Evolutionary conservation across 164 flowering plant genomes (phyloP).

Genomic region (Aristolochia contorta): DNA sequence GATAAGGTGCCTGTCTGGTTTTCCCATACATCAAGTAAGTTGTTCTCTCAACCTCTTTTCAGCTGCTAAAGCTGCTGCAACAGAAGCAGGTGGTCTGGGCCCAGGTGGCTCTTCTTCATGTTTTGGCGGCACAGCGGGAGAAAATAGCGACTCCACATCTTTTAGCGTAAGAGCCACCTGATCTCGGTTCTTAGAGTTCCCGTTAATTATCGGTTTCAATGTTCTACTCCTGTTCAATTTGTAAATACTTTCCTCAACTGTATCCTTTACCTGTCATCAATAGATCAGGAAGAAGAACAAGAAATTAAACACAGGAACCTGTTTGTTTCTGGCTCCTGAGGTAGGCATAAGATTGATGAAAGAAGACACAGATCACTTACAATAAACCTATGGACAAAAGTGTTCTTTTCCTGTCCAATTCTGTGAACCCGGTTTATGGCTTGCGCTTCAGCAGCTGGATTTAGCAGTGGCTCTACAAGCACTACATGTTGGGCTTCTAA

Average conservation of each 20-base stretch:
- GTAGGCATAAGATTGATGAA: neutral
- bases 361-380: conserved; percentile 31
- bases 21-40: too few species aligned
- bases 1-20: too few species aligned
- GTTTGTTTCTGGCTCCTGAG: neutral
- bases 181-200: conserved; percentile 70
- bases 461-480: conserved; percentile 87
- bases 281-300: conserved; percentile 3
- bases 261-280: conserved; percentile 54
- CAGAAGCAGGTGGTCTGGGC: conserved; percentile 62
- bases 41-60: conserved; percentile 45
- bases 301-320: neutral
- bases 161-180: conserved; percentile 67
- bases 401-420: conserved; percentile 67
- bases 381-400: conserved; percentile 84
- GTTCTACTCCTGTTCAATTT: conserved; percentile 62
- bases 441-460: conserved; percentile 97
- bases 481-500: conserved; percentile 94
- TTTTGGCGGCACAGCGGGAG: conserved; percentile 18
- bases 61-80: conserved; percentile 88
- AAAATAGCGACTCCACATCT: conserved; percentile 74
- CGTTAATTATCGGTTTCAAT: conserved; percentile 40
- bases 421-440: conserved; percentile 93
- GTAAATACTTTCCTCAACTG: conserved; percentile 88
- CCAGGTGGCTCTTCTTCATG: conserved; percentile 20